Percentiles rank a stretch among this genome's conserved stretches.
Evolutionary conservation across 225 moss, liverwort and hornwort genomes (phyloP).

Genomic region (Lunularia cruciata): DNA sequence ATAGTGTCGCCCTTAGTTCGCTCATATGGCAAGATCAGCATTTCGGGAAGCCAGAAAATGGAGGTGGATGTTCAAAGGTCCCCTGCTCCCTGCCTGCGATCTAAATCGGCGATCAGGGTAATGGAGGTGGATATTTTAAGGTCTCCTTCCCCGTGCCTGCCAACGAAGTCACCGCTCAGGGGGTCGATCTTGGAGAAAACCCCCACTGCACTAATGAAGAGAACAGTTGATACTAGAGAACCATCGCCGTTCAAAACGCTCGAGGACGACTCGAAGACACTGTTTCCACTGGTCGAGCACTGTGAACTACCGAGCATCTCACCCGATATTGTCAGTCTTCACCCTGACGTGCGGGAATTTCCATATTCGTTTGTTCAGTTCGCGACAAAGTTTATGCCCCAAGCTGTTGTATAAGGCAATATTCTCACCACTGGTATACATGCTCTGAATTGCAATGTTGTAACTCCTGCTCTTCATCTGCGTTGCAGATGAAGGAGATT

Average conservation of each 20-base stretch:
- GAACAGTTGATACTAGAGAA: conserved; percentile 1
- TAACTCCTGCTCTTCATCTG: background rate
- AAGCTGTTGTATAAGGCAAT: too few relatives aligned
- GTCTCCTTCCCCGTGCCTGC: conserved; percentile 5
- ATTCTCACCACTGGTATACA: too few relatives aligned
- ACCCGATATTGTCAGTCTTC: conserved; percentile 47
- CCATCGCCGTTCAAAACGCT: conserved; percentile 39
- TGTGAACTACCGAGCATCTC: conserved; percentile 58
- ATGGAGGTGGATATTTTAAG: background rate
- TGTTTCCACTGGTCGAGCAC: conserved; percentile 50
- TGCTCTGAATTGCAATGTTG: too few relatives aligned
- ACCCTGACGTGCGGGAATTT: too few relatives aligned
- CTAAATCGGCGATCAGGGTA: too few relatives aligned
- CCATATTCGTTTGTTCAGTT: too few relatives aligned
- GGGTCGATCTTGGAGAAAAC: conserved; percentile 15
- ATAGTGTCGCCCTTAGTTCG: conserved; percentile 1
- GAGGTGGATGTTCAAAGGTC: background rate
- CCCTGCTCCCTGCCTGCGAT: background rate
- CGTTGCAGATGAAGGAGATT: conserved; percentile 46
- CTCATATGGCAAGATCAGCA: conserved; percentile 8
- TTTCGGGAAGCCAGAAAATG: background rate
- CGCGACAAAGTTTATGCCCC: too few relatives aligned
- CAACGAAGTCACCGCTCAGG: conserved; percentile 10
- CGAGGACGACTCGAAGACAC: conserved; percentile 38
- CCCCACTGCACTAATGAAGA: conserved; percentile 21